These are phyloP conservation scores for Cutaneotrichosporon arboriforme DNA, from an alignment of 1,284 basidiomycete species.

Conservation along the genomic window DNA sequence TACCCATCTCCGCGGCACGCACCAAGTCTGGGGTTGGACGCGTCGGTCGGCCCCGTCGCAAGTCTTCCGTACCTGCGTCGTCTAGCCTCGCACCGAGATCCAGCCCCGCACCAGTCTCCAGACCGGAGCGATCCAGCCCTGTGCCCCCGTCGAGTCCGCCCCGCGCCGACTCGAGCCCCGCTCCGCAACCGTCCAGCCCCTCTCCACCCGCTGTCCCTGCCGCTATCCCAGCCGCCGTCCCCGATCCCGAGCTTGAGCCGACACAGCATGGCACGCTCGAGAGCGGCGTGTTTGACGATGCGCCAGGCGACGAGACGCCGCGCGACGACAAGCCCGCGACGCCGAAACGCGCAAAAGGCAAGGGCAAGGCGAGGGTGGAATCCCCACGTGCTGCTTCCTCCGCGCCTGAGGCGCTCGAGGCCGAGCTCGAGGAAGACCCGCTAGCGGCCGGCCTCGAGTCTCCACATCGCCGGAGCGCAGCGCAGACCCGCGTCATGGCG, in stretches of 20 bases:
- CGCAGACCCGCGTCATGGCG: constrained; percentile 25
- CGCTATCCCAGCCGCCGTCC: too few relatives aligned
- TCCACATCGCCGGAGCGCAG: constrained; percentile 21
- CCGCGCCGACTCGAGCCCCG: too few relatives aligned
- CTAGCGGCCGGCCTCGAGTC: constrained; percentile 6
- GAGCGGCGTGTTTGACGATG: constrained; percentile 11
- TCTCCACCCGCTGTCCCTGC: too few relatives aligned
- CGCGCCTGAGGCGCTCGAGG: too few relatives aligned
- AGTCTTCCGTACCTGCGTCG: background rate
- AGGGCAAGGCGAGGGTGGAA: background rate
- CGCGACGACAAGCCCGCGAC: background rate
- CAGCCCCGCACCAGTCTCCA: too few relatives aligned
- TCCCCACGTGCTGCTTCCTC: background rate
- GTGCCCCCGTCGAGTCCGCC: too few relatives aligned
- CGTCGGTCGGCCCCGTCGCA: too few relatives aligned
- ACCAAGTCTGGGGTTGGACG: background rate
- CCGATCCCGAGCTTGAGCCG: too few relatives aligned
- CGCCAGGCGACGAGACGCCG: constrained; percentile 10
- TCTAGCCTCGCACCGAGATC: background rate
- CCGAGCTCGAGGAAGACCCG: background rate
- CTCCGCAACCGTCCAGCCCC: too few relatives aligned
- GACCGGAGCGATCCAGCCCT: too few relatives aligned
- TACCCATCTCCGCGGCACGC: background rate
- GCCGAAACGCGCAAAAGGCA: background rate
- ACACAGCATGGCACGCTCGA: background rate